Base-by-base conservation (phyloP, 768 basidiomycete species). In the Termitomyces sp. region DNA sequence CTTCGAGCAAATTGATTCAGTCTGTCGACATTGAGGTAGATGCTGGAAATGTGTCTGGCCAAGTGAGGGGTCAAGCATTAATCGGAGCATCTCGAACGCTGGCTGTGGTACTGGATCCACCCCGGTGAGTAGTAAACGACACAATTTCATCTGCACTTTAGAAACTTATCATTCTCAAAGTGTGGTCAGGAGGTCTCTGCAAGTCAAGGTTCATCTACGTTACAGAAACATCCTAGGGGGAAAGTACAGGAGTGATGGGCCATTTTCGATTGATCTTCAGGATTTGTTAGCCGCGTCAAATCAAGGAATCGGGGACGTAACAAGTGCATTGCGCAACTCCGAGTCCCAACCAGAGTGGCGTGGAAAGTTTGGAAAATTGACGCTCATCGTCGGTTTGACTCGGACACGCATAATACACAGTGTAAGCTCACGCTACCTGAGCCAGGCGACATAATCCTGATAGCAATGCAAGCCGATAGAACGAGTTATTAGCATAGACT, bases 21-120 rank as follows among this genome's bases (percentile, higher is more conserved):
- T 61, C 64, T 32, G 24, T 62, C 5, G 64, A 65, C 42, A 33
- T 65, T 36, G 15, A 42, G n/a, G 46, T 65, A 16, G 60, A 65
- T 46, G 39, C 24, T 0, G 58, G 39, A 11, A 51, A 51, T 38
- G 61, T 59, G 32, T 20, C 38, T 24, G 64, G 50, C 13, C 57
- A 39, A 20, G 46, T 57, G 42, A 49, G 38, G 28, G 42, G 11
- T 9, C 49, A 50, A 51, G 57, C 46, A 40, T 28, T 38, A 7
- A 16, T 24, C 7, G 60, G 40, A 52, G 49, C 51, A 16, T 35
- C 36, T 38, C 52, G 48, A 42, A 44, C 15, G 44, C 22, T 55
- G 32, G 51, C 35, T 28, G 54, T 62, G 13, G 28, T 7, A 33
- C 38, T 65, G 38, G 48, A 59, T 20, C 60, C 54, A 12, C 61